Evolutionary conservation across 78 protist genomes (phyloP).

Genomic region (Speleostelium caveatum): DNA sequence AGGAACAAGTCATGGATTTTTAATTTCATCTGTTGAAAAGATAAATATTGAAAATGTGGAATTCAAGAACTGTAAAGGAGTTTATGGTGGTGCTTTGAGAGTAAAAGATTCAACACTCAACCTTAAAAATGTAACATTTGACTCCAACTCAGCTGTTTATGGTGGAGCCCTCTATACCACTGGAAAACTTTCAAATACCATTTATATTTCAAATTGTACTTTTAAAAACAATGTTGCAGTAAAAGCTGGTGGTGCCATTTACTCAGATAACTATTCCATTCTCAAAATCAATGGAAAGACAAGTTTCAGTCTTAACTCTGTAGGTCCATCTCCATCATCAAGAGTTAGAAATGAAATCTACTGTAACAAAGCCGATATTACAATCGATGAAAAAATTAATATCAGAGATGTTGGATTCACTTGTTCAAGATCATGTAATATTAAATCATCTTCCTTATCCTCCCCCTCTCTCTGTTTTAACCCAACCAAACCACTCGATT

Average conservation of each 20-base stretch:
- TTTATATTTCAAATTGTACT: background rate
- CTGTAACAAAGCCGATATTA: background rate
- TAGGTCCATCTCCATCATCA: background rate
- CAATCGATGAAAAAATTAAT: background rate
- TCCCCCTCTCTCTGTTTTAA: background rate
- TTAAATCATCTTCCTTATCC: too few species aligned
- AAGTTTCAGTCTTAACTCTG: background rate
- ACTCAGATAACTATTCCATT: background rate
- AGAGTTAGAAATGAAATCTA: background rate
- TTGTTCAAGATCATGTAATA: background rate
- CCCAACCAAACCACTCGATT: background rate
- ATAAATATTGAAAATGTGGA: too few species aligned
- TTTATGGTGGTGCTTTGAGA: background rate
- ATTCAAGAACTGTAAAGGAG: background rate
- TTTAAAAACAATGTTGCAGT: background rate
- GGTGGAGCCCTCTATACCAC: background rate
- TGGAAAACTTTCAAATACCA: background rate
- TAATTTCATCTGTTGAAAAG: too few species aligned
- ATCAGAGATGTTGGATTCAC: background rate
- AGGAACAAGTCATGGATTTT: too few species aligned
- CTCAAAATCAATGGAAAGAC: background rate
- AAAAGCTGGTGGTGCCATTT: constrained; percentile 24
- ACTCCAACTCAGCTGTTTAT: background rate
- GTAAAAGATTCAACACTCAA: background rate
- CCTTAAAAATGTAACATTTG: background rate